These are phyloP conservation scores for Lactifluus piperatus DNA, from an alignment of 768 basidiomycete species.

Conservation along the genomic window DNA sequence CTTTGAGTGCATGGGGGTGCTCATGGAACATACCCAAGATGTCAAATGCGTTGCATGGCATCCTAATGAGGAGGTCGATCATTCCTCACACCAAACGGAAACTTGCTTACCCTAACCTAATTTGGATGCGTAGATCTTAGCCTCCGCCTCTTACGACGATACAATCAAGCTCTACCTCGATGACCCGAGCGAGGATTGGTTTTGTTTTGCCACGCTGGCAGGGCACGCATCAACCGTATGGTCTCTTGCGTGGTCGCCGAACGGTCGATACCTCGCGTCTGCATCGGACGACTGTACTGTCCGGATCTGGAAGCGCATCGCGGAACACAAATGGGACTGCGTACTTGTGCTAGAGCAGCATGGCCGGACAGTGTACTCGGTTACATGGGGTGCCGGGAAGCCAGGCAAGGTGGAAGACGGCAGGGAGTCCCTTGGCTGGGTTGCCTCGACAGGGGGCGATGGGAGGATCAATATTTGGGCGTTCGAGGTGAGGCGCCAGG, in stretches of 20 bases:
- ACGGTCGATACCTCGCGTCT: constrained; percentile 72
- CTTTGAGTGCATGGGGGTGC: constrained; percentile 88
- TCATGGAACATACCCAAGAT: constrained; percentile 96
- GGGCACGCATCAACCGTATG: constrained; percentile 89
- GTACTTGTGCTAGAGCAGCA: constrained; percentile 55
- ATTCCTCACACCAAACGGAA: not conserved
- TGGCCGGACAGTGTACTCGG: constrained; percentile 68
- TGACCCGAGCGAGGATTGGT: constrained; percentile 94
- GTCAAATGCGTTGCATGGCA: constrained; percentile 96
- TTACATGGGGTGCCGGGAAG: constrained; percentile 54
- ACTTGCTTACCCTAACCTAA: constrained; percentile 17
- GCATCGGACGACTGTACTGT: constrained; percentile 81
- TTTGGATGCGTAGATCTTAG: constrained; percentile 65
- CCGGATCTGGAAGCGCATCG: constrained; percentile 71
- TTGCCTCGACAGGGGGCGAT: constrained; percentile 83
- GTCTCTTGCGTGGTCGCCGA: constrained; percentile 76
- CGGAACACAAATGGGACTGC: constrained; percentile 54
- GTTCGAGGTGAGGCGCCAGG: constrained; percentile 38
- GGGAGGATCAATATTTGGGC: constrained; percentile 80
- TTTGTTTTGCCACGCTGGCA: constrained; percentile 68
- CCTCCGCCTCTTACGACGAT: constrained; percentile 95
- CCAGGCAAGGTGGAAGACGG: constrained; percentile 24
- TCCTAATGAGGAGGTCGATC: constrained; percentile 73
- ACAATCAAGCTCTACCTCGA: constrained; percentile 90
- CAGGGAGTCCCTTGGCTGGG: constrained; percentile 54